Base-by-base conservation (phyloP, 2,329 filamentous ascomycete genomes). In the Rhynchosporium graminicola region DNA sequence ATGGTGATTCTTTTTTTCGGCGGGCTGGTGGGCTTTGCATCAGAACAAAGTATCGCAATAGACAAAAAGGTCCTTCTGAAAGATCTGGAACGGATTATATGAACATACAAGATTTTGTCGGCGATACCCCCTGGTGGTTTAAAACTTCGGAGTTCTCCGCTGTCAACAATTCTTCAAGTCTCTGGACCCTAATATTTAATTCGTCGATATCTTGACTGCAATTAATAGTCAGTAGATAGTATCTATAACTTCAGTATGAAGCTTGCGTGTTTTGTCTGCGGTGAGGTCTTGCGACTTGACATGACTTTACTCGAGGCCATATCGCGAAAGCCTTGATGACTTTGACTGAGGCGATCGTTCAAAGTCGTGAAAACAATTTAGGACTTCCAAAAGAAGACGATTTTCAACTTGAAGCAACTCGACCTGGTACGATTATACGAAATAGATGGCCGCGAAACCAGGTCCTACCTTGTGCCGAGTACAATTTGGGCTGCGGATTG, bases 111-210 rank as follows among this genome's bases (percentile, higher is more conserved):
- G 13, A 10, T 31, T 8, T 8, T 40, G 31, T n/a, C 50, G 33
- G 48, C 26, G 57, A 54, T 20, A 45, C 40, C 10, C 20, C 51
- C 10, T 42, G 38, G 20, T 38, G 6, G 36, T 33, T 31, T 7
- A 57, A 43, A 9, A 43, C 15, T 7, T 29, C 29, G 36, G 13
- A 15, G 8, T 36, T 42, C 10, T 62, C 62, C 38, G n/a, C 42
- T 4, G 57, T 57, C 45, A 68, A 58, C 26, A 69, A 29, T 13
- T 66, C 63, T 46, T 70, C 68, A 3, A 70, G 26, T 13, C 55
- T 67, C 45, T 55, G 59, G 6, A 68, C 29, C 15, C 68, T 58
- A 8, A 55, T 15, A n/a, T 66, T 65, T 15, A 69, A 56, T 10
- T 69, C 61, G 20, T 65, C 64, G 29, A 65, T 62, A 33, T 40